A percentile compares a stretch with the other conserved stretches of the same genome.
Conservation (phyloP, 805 yeast species). For the Nakazawaea holstii region DNA sequence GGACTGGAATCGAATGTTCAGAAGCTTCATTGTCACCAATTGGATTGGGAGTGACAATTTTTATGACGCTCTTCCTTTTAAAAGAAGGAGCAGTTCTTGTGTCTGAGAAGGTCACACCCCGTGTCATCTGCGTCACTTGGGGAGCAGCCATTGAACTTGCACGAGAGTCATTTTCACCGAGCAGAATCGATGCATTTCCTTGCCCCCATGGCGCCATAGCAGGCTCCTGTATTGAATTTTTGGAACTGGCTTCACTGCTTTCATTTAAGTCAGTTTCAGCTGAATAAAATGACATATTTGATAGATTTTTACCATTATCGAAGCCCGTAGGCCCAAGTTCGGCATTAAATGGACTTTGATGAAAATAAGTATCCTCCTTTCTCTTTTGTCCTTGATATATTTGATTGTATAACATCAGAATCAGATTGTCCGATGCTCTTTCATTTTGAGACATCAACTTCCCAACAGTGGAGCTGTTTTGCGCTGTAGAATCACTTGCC, state of each 20-base stretch:
- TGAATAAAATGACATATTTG: too few relatives aligned
- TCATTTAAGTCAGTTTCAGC: too few relatives aligned
- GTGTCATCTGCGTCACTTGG: background rate
- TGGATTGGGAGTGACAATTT: constrained; percentile 9
- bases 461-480: too few relatives aligned
- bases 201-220: too few relatives aligned
- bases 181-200: too few relatives aligned
- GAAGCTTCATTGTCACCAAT: background rate
- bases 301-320: too few relatives aligned
- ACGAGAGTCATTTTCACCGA: background rate
- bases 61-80: background rate
- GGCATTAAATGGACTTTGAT: constrained; percentile 3
- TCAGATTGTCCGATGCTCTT: background rate
- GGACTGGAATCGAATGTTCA: constrained; percentile 13
- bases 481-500: background rate
- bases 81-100: background rate
- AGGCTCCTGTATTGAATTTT: too few relatives aligned
- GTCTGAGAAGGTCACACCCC: background rate
- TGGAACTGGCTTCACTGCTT: background rate
- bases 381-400: constrained; percentile 15
- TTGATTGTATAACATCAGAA: background rate
- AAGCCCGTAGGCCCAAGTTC: background rate
- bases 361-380: background rate
- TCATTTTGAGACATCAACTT: background rate
- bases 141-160: background rate